Conservation (phyloP, 2,329 filamentous ascomycete species). For the Alternaria tenuissima region DNA sequence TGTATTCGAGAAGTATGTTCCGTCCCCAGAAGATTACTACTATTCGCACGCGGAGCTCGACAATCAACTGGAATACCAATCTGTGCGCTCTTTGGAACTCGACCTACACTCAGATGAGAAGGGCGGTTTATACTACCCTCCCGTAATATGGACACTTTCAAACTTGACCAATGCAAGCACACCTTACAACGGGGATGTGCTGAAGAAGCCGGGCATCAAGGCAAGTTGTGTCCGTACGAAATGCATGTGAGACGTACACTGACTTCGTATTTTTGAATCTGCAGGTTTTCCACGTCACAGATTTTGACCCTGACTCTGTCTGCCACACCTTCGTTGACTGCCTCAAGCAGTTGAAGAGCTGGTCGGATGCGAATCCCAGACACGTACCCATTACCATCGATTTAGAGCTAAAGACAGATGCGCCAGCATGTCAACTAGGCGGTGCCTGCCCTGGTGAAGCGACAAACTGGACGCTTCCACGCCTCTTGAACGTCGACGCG, state of each 20-base stretch:
- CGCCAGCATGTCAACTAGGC: slow-evolving; percentile 42
- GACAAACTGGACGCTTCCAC: slow-evolving; percentile 55
- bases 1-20: slow-evolving; percentile 51
- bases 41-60: slow-evolving; percentile 59
- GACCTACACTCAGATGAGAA: slow-evolving; percentile 60
- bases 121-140: slow-evolving; percentile 58
- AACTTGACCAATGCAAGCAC: slow-evolving; percentile 52
- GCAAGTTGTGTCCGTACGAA: too few relatives aligned
- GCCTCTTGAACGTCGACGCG: slow-evolving; percentile 55
- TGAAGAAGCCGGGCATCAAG: slow-evolving; percentile 55
- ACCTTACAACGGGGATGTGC: slow-evolving; percentile 51
- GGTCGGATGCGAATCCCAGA: slow-evolving; percentile 54
- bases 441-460: slow-evolving; percentile 52
- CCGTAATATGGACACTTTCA: slow-evolving; percentile 54
- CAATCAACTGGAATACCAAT: slow-evolving; percentile 57
- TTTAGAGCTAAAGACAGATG: slow-evolving; percentile 59
- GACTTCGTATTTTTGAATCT: too few relatives aligned
- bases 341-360: slow-evolving; percentile 54
- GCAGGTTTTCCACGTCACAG: slow-evolving; percentile 61
- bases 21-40: slow-evolving; percentile 54
- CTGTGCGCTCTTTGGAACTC: slow-evolving; percentile 59
- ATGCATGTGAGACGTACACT: too few relatives aligned
- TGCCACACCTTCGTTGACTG: slow-evolving; percentile 60
- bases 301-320: slow-evolving; percentile 57
- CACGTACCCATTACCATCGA: slow-evolving; percentile 61